Percentiles rank a stretch among this genome's conserved stretches.
Evolutionary conservation across 768 basidiomycete species (phyloP).

Genomic region (Crepidotus variabilis): DNA sequence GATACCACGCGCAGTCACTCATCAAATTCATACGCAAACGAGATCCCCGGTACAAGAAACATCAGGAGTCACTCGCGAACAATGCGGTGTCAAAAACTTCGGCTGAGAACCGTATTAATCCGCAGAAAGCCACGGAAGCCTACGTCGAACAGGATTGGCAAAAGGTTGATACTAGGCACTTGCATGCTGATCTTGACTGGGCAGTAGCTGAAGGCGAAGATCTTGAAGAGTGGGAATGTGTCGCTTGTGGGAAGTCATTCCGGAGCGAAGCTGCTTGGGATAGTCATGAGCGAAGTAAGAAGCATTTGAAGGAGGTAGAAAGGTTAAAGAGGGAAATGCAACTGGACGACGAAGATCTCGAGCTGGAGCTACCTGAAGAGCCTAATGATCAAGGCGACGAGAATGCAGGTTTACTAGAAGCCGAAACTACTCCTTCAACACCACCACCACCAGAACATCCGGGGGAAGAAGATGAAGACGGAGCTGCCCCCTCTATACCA

Average conservation of each 20-base stretch:
- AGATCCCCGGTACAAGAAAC: constrained; percentile 81
- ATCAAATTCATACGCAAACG: constrained; percentile 78
- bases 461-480: background rate
- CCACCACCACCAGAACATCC: background rate
- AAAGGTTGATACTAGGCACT: constrained; percentile 39
- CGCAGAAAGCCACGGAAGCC: constrained; percentile 25
- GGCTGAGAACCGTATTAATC: constrained; percentile 24
- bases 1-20: constrained; percentile 46
- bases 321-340: constrained; percentile 73
- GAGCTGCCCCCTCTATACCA: background rate
- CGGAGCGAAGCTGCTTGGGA: constrained; percentile 91
- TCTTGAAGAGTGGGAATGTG: constrained; percentile 88
- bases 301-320: constrained; percentile 87
- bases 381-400: background rate
- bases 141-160: constrained; percentile 95
- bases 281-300: constrained; percentile 94
- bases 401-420: background rate
- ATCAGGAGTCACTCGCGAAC: constrained; percentile 48
- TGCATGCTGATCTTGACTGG: constrained; percentile 71
- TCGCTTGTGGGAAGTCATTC: constrained; percentile 90
- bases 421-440: background rate
- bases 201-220: constrained; percentile 67
- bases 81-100: constrained; percentile 25
- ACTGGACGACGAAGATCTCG: constrained; percentile 66
- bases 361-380: constrained; percentile 31